phyloP scores from a whole-genome alignment of 768 basidiomycete species.

The Boletus huronensis region DNA sequence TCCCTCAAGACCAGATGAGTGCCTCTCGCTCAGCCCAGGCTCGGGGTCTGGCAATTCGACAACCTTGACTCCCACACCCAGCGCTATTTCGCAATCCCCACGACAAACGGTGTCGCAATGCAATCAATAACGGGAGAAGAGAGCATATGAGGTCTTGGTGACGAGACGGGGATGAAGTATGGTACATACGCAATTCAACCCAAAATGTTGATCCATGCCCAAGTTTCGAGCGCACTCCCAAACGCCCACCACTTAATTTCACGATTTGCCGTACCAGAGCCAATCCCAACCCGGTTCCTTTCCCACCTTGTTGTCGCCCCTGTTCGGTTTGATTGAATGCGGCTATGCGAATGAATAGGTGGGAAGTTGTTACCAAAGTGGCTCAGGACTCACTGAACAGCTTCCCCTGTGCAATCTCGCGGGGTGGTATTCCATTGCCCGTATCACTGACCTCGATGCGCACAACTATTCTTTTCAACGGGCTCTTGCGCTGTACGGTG shows the following conservation, averaged over 20 bases:
- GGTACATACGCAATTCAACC: conserved; percentile 65
- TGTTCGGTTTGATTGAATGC: conserved; percentile 79
- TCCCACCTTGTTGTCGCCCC: conserved; percentile 69
- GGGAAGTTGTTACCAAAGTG: conserved; percentile 4
- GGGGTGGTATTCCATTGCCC: conserved; percentile 56
- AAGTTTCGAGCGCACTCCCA: conserved; percentile 63
- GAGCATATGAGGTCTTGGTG: conserved; percentile 8
- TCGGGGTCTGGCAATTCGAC: conserved; percentile 28
- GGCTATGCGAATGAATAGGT: conserved; percentile 35
- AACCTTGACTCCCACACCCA: conserved; percentile 67
- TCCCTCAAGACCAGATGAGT: conserved; percentile 23
- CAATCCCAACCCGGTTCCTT: conserved; percentile 70
- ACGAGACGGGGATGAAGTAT: conserved; percentile 10
- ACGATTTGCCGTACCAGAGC: conserved; percentile 79
- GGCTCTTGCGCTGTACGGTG: background rate
- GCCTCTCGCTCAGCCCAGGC: conserved; percentile 19
- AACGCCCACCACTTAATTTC: conserved; percentile 66
- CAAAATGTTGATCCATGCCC: conserved; percentile 83
- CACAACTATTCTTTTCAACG: conserved; percentile 68
- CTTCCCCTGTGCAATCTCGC: conserved; percentile 69
- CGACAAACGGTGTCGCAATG: conserved; percentile 3
- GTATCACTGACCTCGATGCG: conserved; percentile 83
- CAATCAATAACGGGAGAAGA: conserved; percentile 4
- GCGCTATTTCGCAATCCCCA: conserved; percentile 32
- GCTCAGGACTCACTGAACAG: conserved; percentile 54